A percentile compares a stretch with the other conserved stretches of the same genome.
Conservation (phyloP, 2,329 filamentous ascomycete genomes). For the Fusarium succisae region DNA sequence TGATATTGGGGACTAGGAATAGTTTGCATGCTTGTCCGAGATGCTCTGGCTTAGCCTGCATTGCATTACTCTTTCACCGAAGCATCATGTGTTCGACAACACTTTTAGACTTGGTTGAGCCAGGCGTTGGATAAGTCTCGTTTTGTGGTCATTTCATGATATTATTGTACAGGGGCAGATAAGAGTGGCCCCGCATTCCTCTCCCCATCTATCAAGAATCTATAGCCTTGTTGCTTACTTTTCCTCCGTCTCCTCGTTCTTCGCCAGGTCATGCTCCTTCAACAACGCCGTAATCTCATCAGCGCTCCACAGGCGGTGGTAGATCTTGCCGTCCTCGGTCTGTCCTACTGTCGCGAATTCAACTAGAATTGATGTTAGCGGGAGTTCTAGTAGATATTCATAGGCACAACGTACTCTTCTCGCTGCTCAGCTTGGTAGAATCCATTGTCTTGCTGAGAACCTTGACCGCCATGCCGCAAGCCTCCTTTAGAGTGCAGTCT, state of each 20-base stretch:
- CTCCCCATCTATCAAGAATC: slow-evolving; percentile 43
- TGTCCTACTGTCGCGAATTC: slow-evolving; percentile 98
- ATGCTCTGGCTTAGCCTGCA: slow-evolving; percentile 8
- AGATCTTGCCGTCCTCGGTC: slow-evolving; percentile 95
- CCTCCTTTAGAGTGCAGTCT: slow-evolving; percentile 94
- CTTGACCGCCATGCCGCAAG: slow-evolving; percentile 97
- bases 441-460: slow-evolving; percentile 99
- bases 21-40: slow-evolving; percentile 27
- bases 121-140: slow-evolving; percentile 18
- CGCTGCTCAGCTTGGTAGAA: slow-evolving; percentile 96
- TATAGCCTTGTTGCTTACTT: slow-evolving; percentile 55
- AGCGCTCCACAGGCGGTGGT: slow-evolving; percentile 96
- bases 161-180: slow-evolving; percentile 45
- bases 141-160: slow-evolving; percentile 43
- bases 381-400: background rate
- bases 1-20: slow-evolving; percentile 42
- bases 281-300: slow-evolving; percentile 95
- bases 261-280: slow-evolving; percentile 95
- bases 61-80: slow-evolving; percentile 14
- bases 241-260: slow-evolving; percentile 78
- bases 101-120: slow-evolving; percentile 21
- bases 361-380: slow-evolving; percentile 63
- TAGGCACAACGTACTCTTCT: slow-evolving; percentile 80
- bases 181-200: slow-evolving; percentile 34
- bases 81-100: background rate